Conservation (phyloP, 345 rosid genomes). For the Theobroma cacao region DNA sequence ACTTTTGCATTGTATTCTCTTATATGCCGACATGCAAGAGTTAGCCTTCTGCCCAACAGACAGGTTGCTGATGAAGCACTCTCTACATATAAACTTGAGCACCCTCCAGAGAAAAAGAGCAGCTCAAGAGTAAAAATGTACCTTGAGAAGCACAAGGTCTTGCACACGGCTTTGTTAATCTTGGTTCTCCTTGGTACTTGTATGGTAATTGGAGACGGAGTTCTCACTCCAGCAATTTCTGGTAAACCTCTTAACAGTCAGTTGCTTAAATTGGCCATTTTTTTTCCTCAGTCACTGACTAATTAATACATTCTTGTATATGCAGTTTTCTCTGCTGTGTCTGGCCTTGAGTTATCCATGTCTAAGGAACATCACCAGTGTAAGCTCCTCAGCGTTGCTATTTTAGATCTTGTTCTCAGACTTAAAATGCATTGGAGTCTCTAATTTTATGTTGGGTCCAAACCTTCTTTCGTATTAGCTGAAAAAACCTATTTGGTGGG, state of each 20-base stretch:
- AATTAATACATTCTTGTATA: slow-evolving; percentile 3
- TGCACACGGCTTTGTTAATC: slow-evolving; percentile 88
- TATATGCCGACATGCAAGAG: slow-evolving; percentile 92
- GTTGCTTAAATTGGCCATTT: neutral
- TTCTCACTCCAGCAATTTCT: slow-evolving; percentile 97
- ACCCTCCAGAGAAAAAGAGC: slow-evolving; percentile 60
- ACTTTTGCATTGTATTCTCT: slow-evolving; percentile 92
- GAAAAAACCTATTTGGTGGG: neutral
- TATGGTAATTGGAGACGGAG: slow-evolving; percentile 99
- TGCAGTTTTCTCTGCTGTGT: slow-evolving; percentile 93
- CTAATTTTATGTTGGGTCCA: neutral
- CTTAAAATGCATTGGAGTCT: neutral
- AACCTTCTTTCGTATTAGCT: neutral
- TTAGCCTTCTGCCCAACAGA: slow-evolving; percentile 91
- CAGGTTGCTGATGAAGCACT: slow-evolving; percentile 95
- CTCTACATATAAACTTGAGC: slow-evolving; percentile 89
- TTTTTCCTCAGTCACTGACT: neutral
- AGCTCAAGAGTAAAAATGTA: slow-evolving; percentile 60
- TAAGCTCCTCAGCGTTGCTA: slow-evolving; percentile 40
- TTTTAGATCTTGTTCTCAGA: neutral
- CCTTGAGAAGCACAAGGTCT: slow-evolving; percentile 76
- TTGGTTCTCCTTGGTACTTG: slow-evolving; percentile 98
- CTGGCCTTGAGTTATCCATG: slow-evolving; percentile 95
- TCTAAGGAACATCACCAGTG: slow-evolving; percentile 88
- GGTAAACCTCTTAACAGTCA: slow-evolving; percentile 38